A percentile compares a stretch with the other conserved stretches of the same genome.
Evolutionary conservation across 1,139 yeast genomes (phyloP).

Genomic region (Geotrichum candidum): DNA sequence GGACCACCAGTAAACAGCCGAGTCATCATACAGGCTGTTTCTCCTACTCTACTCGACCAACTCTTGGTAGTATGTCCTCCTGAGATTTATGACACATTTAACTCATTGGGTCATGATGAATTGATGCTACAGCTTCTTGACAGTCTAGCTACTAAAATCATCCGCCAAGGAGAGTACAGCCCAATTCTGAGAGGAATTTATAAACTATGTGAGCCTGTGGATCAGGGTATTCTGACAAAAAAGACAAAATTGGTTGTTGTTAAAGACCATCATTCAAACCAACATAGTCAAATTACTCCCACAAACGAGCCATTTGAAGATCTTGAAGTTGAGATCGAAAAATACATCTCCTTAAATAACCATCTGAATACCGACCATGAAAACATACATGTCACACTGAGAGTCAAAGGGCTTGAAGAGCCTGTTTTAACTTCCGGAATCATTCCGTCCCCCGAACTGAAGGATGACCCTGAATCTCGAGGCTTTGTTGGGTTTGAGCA

Average conservation of each 20-base stretch:
- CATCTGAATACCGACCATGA: slow-evolving; percentile 5
- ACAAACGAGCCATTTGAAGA: slow-evolving; percentile 14
- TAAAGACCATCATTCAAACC: slow-evolving; percentile 31
- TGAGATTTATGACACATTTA: slow-evolving; percentile 22
- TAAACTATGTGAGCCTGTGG: slow-evolving; percentile 63
- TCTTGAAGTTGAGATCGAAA: slow-evolving; percentile 28
- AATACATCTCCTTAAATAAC: slow-evolving; percentile 23
- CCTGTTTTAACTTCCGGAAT: slow-evolving; percentile 24
- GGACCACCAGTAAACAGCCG: slow-evolving; percentile 11
- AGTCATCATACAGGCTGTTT: slow-evolving; percentile 9
- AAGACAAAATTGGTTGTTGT: slow-evolving; percentile 51
- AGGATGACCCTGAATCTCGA: slow-evolving; percentile 42
- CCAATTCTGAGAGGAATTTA: slow-evolving; percentile 30
- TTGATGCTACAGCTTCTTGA: slow-evolving; percentile 11
- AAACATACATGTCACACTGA: slow-evolving; percentile 18
- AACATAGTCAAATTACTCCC: slow-evolving; percentile 13
- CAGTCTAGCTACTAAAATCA: slow-evolving; percentile 20
- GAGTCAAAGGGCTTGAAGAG: slow-evolving; percentile 22
- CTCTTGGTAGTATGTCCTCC: slow-evolving; percentile 26
- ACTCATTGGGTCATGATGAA: slow-evolving; percentile 12
- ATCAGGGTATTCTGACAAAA: slow-evolving; percentile 52
- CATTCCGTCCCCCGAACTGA: slow-evolving; percentile 28
- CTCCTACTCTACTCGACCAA: slow-evolving; percentile 19
- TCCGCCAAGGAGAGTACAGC: slow-evolving; percentile 31
- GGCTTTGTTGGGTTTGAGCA: slow-evolving; percentile 51